Conservation (phyloP, 495 filamentous ascomycete species). For the Neurospora sp. region DNA sequence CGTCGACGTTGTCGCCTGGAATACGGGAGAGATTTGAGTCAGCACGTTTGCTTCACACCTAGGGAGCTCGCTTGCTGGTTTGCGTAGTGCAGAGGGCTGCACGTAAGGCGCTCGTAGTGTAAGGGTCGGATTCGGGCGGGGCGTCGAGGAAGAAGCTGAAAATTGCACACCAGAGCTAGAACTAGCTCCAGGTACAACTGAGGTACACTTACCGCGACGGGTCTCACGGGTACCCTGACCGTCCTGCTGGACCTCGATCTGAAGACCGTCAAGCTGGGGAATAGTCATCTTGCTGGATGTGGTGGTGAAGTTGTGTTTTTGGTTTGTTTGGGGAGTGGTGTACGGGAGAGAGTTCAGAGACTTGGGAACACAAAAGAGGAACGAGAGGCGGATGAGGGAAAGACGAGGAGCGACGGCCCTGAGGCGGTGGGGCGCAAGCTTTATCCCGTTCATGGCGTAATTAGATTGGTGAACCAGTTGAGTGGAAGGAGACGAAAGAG, state of each 20-base stretch:
- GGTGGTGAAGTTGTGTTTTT: not conserved
- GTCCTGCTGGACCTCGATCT: slow-evolving; percentile 14
- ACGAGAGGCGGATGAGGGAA: slow-evolving; percentile 3
- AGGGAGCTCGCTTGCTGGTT: not conserved
- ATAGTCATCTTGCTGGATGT: slow-evolving; percentile 20
- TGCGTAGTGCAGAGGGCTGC: not conserved
- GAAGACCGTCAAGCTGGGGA: slow-evolving; percentile 19
- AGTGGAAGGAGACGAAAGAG: not conserved
- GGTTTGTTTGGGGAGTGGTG: not conserved
- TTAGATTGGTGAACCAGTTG: slow-evolving; percentile 1
- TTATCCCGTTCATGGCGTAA: not conserved
- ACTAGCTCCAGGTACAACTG: not conserved
- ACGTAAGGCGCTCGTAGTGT: not conserved
- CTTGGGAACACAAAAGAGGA: not conserved
- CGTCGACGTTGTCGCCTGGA: slow-evolving; percentile 20
- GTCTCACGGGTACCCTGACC: slow-evolving; percentile 20
- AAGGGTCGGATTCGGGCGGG: not conserved
- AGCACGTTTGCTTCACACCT: not conserved
- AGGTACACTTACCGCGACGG: slow-evolving; percentile 17
- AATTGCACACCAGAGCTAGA: not conserved
- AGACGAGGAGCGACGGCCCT: not conserved
- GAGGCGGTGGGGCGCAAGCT: not conserved
- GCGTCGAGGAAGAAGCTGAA: not conserved
- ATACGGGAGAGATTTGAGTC: not conserved
- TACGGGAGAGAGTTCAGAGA: not conserved